Evolutionary conservation across 306 rosid species (phyloP), one percentile per base, ranked within the genome.

Genomic region (Herpetospermum pedunculosum): DNA sequence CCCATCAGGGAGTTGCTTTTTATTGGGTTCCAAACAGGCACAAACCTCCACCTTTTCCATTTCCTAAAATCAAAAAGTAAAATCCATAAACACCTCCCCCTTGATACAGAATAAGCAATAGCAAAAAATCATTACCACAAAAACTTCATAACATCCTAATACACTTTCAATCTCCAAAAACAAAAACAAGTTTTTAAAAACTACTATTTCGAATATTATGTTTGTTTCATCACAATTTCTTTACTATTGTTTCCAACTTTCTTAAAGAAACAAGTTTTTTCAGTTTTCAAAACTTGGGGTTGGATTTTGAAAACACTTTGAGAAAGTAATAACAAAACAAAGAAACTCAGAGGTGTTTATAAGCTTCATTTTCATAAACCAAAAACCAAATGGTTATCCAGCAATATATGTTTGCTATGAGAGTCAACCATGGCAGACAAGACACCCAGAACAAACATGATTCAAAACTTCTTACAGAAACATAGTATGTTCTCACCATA

Each of bases 21-120:
- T 83, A 86, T 73, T 83, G 57, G 84, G 85, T 80, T 87, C 91
- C 73, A 77, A 81, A 76, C 54, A 83, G 84, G 78, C 75, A 65
- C 72, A 65, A 46, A 38, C 75, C 62, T 77, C 70, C 40, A 38
- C 76, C 67, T 75, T 73, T 43, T 55, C 78, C 72, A 70, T 75
- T 72, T 81, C 89, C 86, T 88, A 82, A 67, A 76, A 69, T 5
- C 72, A 71, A 80, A 80, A 74, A 54, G 2, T 8, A 63, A 53
- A 32, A 80, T 37, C 77, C 68, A 64, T 68, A 21, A 78, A 37
- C n/a, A 76, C 15, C 15, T 29, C 7, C 15, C 21, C 25, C 23
- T 60, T 16, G n/a, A 19, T 8, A 19, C 4, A 30, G 68, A 29
- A 12, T 60, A 6, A 50, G 26, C 55, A 32, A 44, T 3, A 26